A percentile compares a stretch with the other conserved stretches of the same genome.
phyloP scores from a whole-genome alignment of 768 basidiomycete species.

The Lentinus brumalis region DNA sequence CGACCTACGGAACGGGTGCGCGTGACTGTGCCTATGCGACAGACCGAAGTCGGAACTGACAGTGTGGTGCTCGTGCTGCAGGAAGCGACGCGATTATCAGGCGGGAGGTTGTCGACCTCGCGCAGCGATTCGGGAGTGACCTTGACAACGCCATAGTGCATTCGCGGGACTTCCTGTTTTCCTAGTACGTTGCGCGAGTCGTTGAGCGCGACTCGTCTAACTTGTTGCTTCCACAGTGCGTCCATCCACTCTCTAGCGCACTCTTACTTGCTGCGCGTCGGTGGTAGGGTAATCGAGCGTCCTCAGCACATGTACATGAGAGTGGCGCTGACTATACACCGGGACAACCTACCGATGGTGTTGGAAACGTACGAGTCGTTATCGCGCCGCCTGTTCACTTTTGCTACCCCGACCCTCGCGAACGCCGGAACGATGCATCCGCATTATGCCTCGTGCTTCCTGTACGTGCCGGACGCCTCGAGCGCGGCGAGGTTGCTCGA shows the following conservation, averaged over 20 bases:
- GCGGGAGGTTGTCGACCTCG: no score
- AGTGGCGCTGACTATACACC: not conserved
- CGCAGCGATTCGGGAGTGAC: no score
- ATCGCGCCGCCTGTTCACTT: not conserved
- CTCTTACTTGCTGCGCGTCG: not conserved
- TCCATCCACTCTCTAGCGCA: not conserved
- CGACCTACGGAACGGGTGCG: not conserved
- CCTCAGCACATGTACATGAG: not conserved
- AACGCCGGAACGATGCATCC: not conserved
- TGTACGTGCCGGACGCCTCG: not conserved
- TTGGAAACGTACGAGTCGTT: not conserved
- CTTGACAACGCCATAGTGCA: no score
- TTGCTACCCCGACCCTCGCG: not conserved
- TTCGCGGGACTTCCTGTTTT: no score
- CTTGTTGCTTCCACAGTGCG: not conserved
- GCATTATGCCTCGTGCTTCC: not conserved
- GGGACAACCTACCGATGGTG: not conserved
- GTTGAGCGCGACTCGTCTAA: not conserved
- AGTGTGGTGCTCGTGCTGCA: no score
- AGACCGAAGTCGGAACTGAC: no score
- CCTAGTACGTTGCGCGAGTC: not conserved
- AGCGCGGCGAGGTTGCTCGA: not conserved
- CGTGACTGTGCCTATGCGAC: no score
- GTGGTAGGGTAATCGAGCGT: not conserved
- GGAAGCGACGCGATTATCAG: no score